These are phyloP conservation scores for Aureobasidium mangrovei DNA, from an alignment of 2,329 filamentous ascomycete species.

Conservation along the genomic window DNA sequence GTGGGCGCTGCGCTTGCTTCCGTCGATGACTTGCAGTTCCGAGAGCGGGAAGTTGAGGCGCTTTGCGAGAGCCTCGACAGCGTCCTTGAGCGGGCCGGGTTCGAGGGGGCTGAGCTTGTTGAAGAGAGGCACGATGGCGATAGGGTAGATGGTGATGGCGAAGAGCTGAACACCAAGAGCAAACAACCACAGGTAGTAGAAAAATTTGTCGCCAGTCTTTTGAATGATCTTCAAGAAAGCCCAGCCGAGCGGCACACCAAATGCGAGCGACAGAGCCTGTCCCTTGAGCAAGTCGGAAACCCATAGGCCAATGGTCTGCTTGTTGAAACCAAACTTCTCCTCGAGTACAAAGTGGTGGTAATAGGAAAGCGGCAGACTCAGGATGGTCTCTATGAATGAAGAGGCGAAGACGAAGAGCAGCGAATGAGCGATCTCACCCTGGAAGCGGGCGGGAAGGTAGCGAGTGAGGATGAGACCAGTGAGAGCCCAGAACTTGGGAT, in stretches of 20 bases:
- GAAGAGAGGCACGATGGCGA: slow-evolving; percentile 88
- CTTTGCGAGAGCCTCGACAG: slow-evolving; percentile 74
- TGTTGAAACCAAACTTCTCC: slow-evolving; percentile 97
- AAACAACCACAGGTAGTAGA: slow-evolving; percentile 97
- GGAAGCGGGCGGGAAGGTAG: slow-evolving; percentile 69
- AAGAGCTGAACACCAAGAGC: slow-evolving; percentile 82
- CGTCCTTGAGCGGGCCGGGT: slow-evolving; percentile 76
- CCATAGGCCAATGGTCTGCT: slow-evolving; percentile 85
- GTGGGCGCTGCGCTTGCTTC: slow-evolving; percentile 78
- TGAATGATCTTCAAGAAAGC: slow-evolving; percentile 91
- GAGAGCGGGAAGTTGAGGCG: slow-evolving; percentile 84
- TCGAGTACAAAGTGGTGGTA: slow-evolving; percentile 96
- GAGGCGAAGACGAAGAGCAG: slow-evolving; percentile 87
- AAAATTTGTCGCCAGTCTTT: slow-evolving; percentile 87
- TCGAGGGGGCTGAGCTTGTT: slow-evolving; percentile 94
- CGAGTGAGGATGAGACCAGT: slow-evolving; percentile 65
- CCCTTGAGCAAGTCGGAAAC: slow-evolving; percentile 86
- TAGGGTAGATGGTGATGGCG: slow-evolving; percentile 92
- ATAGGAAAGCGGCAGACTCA: slow-evolving; percentile 72
- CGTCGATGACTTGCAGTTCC: slow-evolving; percentile 91
- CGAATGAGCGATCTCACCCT: slow-evolving; percentile 87
- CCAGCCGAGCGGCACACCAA: slow-evolving; percentile 81
- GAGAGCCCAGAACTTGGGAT: slow-evolving; percentile 82
- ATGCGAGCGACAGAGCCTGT: slow-evolving; percentile 67
- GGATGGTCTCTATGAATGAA: slow-evolving; percentile 67